Conservation (phyloP, 2,329 filamentous ascomycete species). For the Colletotrichum navitas region DNA sequence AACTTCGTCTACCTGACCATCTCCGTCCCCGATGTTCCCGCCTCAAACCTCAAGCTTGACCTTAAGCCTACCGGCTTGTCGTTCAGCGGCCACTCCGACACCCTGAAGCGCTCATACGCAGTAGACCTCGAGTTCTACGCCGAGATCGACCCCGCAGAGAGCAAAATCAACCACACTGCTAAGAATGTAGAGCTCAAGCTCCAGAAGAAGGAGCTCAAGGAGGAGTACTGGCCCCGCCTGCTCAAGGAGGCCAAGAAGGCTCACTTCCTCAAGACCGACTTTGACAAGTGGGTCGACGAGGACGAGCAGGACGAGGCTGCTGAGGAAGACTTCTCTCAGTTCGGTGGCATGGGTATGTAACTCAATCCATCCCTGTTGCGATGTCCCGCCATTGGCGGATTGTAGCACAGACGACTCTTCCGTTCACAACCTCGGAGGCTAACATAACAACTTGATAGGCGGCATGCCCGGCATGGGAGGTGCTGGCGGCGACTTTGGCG, state of each 20-base stretch:
- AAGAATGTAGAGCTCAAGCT: constrained; percentile 92
- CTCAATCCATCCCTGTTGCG: constrained; percentile 2
- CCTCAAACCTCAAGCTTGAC: constrained; percentile 83
- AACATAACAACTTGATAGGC: constrained; percentile 50
- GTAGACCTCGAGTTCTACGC: constrained; percentile 89
- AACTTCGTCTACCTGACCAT: constrained; percentile 97
- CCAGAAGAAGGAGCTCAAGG: constrained; percentile 95
- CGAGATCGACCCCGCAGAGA: constrained; percentile 88
- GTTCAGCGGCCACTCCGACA: constrained; percentile 86
- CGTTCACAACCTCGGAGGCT: constrained; percentile 15
- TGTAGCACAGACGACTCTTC: neutral
- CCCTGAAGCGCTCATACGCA: constrained; percentile 88
- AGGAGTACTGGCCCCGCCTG: constrained; percentile 95
- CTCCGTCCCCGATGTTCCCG: constrained; percentile 85
- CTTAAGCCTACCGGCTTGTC: constrained; percentile 81
- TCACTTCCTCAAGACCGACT: constrained; percentile 98
- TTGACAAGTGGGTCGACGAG: constrained; percentile 99
- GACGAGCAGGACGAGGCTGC: constrained; percentile 94
- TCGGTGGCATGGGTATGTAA: constrained; percentile 73
- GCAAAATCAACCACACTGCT: constrained; percentile 88
- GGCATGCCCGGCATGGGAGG: constrained; percentile 67
- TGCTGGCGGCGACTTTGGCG: constrained; percentile 78
- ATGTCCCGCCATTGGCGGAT: constrained; percentile 16
- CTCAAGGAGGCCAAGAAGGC: constrained; percentile 90
- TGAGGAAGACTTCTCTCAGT: constrained; percentile 82